phyloP scores from a whole-genome alignment of 345 rosid genomes.

The Excoecaria cochinchinensis region DNA sequence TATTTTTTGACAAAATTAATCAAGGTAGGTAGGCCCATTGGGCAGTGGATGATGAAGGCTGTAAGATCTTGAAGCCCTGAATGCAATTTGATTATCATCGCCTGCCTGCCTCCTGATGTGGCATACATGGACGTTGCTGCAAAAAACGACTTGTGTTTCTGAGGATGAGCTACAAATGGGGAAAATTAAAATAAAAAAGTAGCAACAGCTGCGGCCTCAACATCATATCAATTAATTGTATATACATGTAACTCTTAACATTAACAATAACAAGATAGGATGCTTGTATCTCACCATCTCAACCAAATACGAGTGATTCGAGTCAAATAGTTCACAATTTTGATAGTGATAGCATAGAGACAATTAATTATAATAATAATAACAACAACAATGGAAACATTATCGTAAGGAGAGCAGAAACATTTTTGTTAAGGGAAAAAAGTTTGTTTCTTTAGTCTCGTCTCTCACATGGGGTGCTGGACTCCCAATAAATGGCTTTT shows the following conservation, averaged over 20 bases:
- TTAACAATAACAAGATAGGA: background rate
- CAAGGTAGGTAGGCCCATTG: too few species aligned
- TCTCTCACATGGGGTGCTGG: slow-evolving; percentile 18
- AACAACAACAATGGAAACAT: background rate
- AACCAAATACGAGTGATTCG: slow-evolving; percentile 13
- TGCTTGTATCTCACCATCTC: background rate
- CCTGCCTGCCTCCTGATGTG: too few species aligned
- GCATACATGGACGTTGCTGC: slow-evolving; percentile 16
- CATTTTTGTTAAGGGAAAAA: background rate
- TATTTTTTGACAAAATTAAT: too few species aligned
- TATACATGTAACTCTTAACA: background rate
- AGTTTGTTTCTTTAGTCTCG: too few species aligned
- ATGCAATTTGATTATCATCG: too few species aligned
- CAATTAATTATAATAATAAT: background rate
- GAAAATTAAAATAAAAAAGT: background rate
- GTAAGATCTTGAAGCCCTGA: too few species aligned
- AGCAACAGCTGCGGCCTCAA: background rate
- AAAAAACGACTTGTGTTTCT: slow-evolving; percentile 2
- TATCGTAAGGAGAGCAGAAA: background rate
- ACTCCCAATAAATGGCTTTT: background rate
- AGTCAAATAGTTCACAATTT: slow-evolving; percentile 4
- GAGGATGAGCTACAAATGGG: slow-evolving; percentile 4
- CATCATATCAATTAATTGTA: background rate
- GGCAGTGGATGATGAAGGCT: too few species aligned
- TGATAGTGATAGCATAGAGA: background rate